Evolutionary conservation across 495 filamentous ascomycete species (phyloP), one percentile per base, ranked within the genome.

Genomic region (Penicillium chermesinum): DNA sequence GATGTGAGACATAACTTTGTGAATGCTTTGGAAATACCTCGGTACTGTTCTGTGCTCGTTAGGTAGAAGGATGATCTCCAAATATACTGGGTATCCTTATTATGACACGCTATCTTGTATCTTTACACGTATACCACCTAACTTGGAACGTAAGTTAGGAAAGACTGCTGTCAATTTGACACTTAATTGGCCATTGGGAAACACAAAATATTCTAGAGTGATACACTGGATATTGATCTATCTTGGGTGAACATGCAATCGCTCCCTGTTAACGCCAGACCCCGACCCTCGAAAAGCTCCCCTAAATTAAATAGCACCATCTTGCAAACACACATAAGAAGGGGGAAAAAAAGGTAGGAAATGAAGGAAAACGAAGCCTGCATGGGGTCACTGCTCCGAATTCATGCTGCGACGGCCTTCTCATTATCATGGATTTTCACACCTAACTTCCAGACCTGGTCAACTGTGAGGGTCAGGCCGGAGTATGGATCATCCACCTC

Each of bases 371-470:
- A 50, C 12, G 19, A 9, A 45, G 18, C 35, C 37, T 32, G 21
- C 18, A 32, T 16, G 21, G n/a, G n/a, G n/a, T n/a, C n/a, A n/a
- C n/a, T n/a, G n/a, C n/a, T 27, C 25, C 25, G 8, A 40, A 13
- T 20, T 49, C 25, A 54, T 35, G 53, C 27, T 22, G 25, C 50
- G 36, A 13, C 45, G 32, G 49, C 47, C 50, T 70, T 67, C 8
- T 62, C 66, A 7, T 49, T 49, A 50, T 75, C 72, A 48, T 64
- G 62, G 18, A 75, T 70, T 61, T 73, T 74, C 6, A 65, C 61
- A n/a, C 86, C 86, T 59, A 85, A 82, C 66, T 90, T 90, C 84
- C 84, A 90, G 20, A 88, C 85, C 61, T 88, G 77, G 50, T 86
- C 82, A 7, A 90, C 74, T 33, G 65, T 73, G 58, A 90, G 64